Evolutionary conservation across 1,284 basidiomycete genomes (phyloP).

Genomic region (Omphalotus olearius): DNA sequence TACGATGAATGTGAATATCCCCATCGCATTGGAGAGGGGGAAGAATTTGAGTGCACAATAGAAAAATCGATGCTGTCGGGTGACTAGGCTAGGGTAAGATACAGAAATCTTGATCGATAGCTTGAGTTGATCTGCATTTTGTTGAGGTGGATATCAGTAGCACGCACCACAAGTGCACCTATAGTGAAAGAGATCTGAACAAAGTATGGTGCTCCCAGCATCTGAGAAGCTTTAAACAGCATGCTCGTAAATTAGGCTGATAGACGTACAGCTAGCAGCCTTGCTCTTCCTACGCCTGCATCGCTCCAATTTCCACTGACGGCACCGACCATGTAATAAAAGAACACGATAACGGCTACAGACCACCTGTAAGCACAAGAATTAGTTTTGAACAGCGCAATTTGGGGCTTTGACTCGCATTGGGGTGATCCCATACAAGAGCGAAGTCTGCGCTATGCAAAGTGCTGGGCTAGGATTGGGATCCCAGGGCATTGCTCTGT

Average conservation of each 20-base stretch:
- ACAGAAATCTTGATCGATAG: conserved; percentile 20
- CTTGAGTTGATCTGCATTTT: neutral
- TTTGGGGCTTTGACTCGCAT: conserved; percentile 31
- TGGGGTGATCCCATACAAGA: conserved; percentile 38
- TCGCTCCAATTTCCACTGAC: conserved; percentile 19
- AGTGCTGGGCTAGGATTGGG: conserved; percentile 35
- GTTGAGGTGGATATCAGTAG: neutral
- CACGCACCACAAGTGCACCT: conserved; percentile 26
- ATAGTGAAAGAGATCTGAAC: conserved; percentile 26
- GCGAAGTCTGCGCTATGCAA: conserved; percentile 41
- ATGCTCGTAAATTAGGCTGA: neutral
- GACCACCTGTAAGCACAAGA: conserved; percentile 29
- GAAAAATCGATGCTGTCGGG: conserved; percentile 24
- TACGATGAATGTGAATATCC: conserved; percentile 27
- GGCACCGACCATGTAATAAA: conserved; percentile 29
- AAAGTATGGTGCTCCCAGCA: conserved; percentile 33
- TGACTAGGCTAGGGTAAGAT: conserved; percentile 24
- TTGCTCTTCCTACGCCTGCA: conserved; percentile 12
- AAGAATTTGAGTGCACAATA: conserved; percentile 28
- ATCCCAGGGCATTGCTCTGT: conserved; percentile 27
- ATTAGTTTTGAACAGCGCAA: neutral
- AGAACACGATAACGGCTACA: conserved; percentile 31
- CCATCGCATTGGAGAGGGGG: conserved; percentile 24
- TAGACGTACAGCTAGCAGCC: conserved; percentile 21
- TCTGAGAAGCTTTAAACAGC: conserved; percentile 19